Base-by-base conservation (phyloP, 495 filamentous ascomycete genomes). In the Xylona heveae region DNA sequence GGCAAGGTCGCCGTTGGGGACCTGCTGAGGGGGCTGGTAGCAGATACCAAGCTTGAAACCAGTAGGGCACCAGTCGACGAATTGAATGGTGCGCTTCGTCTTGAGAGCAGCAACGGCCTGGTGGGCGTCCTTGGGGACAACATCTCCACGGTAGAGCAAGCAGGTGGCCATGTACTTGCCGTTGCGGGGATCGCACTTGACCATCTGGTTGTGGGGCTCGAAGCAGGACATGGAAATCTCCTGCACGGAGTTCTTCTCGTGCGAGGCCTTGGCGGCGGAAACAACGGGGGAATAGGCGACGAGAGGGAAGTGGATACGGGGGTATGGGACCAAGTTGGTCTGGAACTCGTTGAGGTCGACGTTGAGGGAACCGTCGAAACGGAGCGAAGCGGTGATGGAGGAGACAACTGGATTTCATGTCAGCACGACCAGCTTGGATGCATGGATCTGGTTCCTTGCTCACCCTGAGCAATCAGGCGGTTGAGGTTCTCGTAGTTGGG, bases 191-290 rank as follows among this genome's bases (percentile, higher is more conserved):
- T 91, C 78, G 49, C 81, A 91, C 46, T 84, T 79, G 16, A 91
- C 81, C 81, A 91, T 91, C 61, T 91, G 81, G 63, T 91, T 91
- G 64, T 83, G 78, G 31, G 81, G 81, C 59, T 91, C 81, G 49
- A 85, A 84, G 55, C 78, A 71, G 38, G 62, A 63, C 55, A 57
- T 66, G 46, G 67, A 68, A 48, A 71, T 71, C 52, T 71, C 68
- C 44, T 61, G 59, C 35, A 71, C 64, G 5, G 63, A 69, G 52
- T 82, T 70, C 19, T 78, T 84, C 62, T 90, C 81, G 48, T 91
- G 81, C 20, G 73, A 71, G 49, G 75, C 80, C 61, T 78, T 80
- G 50, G 71, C 66, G 24, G 68, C 71, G 6, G 73, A 78, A 43
- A 90, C 71, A 42, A 91, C 81, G 2, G 81, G 81, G 7, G 81